phyloP scores from a whole-genome alignment of 1,284 basidiomycete genomes.

The Earliella scabrosa region DNA sequence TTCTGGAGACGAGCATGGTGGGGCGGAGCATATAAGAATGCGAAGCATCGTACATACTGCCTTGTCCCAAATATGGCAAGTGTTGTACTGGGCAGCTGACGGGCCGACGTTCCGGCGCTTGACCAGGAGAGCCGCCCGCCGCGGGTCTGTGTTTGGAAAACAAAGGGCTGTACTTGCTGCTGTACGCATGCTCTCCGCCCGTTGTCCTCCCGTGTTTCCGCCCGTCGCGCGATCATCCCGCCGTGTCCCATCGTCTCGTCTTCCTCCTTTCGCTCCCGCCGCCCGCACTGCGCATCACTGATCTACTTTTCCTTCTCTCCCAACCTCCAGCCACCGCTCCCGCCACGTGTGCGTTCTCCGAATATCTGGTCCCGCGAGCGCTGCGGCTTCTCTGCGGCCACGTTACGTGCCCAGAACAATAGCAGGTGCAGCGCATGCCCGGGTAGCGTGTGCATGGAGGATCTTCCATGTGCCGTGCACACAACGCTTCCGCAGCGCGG shows the following conservation, averaged over 20 bases:
- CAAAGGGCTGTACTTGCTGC: constrained; percentile 23
- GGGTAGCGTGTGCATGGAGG: background rate
- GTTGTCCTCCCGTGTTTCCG: background rate
- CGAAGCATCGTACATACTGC: constrained; percentile 19
- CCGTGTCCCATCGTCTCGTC: background rate
- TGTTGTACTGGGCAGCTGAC: constrained; percentile 26
- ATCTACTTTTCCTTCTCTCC: background rate
- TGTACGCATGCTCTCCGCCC: background rate
- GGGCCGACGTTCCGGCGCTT: constrained; percentile 4
- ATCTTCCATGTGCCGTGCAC: constrained; percentile 10
- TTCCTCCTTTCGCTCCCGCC: background rate
- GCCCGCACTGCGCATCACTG: constrained; percentile 3
- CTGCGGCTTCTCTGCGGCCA: too few relatives aligned
- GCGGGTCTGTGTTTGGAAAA: constrained; percentile 22
- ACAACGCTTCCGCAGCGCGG: constrained; percentile 8
- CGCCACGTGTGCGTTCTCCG: too few relatives aligned
- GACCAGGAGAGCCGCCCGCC: constrained; percentile 1
- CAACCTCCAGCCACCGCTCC: background rate
- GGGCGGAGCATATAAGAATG: constrained; percentile 20
- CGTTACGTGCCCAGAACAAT: background rate
- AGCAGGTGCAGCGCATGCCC: background rate
- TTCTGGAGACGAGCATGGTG: constrained; percentile 18
- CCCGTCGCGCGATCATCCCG: background rate
- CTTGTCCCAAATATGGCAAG: constrained; percentile 29
- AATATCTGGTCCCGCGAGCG: too few relatives aligned